Base-by-base conservation (phyloP, 371 early-diverging fungal species). In the Blakeslea trispora region DNA sequence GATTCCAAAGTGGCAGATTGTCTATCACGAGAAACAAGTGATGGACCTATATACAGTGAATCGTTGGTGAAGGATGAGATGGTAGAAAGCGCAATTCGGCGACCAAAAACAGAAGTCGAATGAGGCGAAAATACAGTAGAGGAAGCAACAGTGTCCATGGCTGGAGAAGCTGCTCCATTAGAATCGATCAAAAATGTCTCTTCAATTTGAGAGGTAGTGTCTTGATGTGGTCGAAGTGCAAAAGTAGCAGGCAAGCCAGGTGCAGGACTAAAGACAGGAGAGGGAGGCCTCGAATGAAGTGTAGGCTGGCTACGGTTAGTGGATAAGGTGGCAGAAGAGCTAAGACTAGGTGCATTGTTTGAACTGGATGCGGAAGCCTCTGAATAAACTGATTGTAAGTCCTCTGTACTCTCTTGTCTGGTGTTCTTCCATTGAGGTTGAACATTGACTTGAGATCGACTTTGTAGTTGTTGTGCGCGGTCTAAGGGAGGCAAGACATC, bases 111-210 rank as follows among this genome's bases (percentile, higher is more conserved):
- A 34, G 59, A 57, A 15, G 47, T 64, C 17, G 66, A 69, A n/a
- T 66, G 62, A 22, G 71, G 74, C 3, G 77, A 69, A 0, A 71
- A 39, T 23, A 77, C 17, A 10, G 68, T 57, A 10, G 77, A 77
- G 22, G 77, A 77, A 0, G 77, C 77, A 5, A 73, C 46, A 8
- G 79, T 75, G 13, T 71, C 66, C 41, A 78, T 57, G 21, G 79
- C 64, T 11, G 74, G 72, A 0, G 74, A 73, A 31, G 57, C 42
- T 14, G 57, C 51, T 17, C 45, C 48, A 40, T 49, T 55, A 13
- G 64, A 48, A 32, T 61, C 49, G 5, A 43, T 46, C 4, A 53
- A 45, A 41, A 65, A 68, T 5, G 53, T 58, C 21, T 74, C 74
- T 55, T 74, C 74, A 1, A 71, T 51, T 5, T 53, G 63, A 7